A percentile compares a stretch with the other conserved stretches of the same genome.
phyloP scores from a whole-genome alignment of 2,329 filamentous ascomycete genomes.

The Neobulgaria alba region DNA sequence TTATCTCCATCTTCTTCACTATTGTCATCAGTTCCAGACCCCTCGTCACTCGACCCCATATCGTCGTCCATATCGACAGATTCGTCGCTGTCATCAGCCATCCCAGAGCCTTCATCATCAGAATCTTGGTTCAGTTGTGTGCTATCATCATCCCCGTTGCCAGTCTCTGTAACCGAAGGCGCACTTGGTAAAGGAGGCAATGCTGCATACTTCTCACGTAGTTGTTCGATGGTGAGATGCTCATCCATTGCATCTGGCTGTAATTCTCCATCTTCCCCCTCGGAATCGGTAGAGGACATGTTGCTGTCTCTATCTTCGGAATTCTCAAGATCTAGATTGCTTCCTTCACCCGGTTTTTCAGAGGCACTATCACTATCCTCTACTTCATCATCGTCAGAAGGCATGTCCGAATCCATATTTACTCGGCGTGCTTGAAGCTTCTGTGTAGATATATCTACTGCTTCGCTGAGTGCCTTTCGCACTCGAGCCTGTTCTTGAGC shows the following conservation, averaged over 20 bases:
- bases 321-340: too few species aligned
- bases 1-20: slow-evolving; percentile 5
- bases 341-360: too few species aligned
- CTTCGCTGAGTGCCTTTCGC: slow-evolving; percentile 63
- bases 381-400: slow-evolving; percentile 33
- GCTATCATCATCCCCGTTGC: slow-evolving; percentile 23
- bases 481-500: slow-evolving; percentile 54
- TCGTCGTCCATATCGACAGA: slow-evolving; percentile 63
- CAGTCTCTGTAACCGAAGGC: slow-evolving; percentile 26
- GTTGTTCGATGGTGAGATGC: slow-evolving; percentile 58
- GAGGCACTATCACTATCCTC: slow-evolving; percentile 32
- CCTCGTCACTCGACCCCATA: slow-evolving; percentile 46
- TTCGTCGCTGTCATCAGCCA: slow-evolving; percentile 48
- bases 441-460: slow-evolving; percentile 61
- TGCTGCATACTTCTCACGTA: slow-evolving; percentile 60
- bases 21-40: slow-evolving; percentile 37
- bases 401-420: slow-evolving; percentile 42
- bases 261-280: slow-evolving; percentile 41
- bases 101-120: slow-evolving; percentile 19
- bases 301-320: slow-evolving; percentile 41
- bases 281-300: slow-evolving; percentile 57
- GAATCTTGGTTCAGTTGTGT: slow-evolving; percentile 15
- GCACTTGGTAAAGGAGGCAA: slow-evolving; percentile 37
- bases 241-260: slow-evolving; percentile 47
- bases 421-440: slow-evolving; percentile 55